phyloP scores from a whole-genome alignment of 108 stramenopile species.

The Cyclotella baltica region DNA sequence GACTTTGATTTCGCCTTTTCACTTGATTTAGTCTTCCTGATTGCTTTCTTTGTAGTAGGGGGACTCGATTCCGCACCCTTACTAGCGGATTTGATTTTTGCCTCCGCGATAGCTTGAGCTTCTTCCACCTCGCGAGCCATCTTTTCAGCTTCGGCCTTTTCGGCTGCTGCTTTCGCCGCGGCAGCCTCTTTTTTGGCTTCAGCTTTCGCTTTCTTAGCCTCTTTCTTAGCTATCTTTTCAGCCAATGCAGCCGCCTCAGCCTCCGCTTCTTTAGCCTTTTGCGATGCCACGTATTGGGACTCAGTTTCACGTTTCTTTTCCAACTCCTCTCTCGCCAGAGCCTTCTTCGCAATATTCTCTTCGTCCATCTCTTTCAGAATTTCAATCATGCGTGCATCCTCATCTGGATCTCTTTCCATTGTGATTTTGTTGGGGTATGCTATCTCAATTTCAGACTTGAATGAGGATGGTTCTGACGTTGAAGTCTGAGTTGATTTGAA shows the following conservation, averaged over 20 bases:
- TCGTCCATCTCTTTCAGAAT: conserved; percentile 49
- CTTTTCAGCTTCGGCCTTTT: conserved; percentile 27
- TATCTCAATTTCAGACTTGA: conserved; percentile 46
- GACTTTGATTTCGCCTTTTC: conserved; percentile 25
- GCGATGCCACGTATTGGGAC: conserved; percentile 26
- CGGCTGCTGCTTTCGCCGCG: conserved; percentile 23
- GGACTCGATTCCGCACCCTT: conserved; percentile 15
- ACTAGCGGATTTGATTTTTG: conserved; percentile 2
- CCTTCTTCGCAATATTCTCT: conserved; percentile 38
- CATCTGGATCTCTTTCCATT: conserved; percentile 48
- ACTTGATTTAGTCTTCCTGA: conserved; percentile 13
- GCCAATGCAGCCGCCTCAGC: conserved; percentile 19
- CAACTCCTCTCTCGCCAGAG: conserved; percentile 15
- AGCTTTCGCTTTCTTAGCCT: neutral
- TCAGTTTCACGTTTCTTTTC: conserved; percentile 44
- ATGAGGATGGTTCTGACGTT: neutral
- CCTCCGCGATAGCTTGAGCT: conserved; percentile 39
- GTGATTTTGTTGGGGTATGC: conserved; percentile 35
- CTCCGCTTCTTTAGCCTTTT: conserved; percentile 37
- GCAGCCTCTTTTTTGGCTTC: conserved; percentile 16
- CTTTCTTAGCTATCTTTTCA: conserved; percentile 13
- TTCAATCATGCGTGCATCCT: conserved; percentile 43
- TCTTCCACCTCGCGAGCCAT: conserved; percentile 27
- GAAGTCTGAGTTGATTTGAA: conserved; percentile 2
- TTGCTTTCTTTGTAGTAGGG: conserved; percentile 2